Evolutionary conservation across 441 rosid species (phyloP), one percentile per base, ranked within the genome.

Genomic region (Erodium texanum): DNA sequence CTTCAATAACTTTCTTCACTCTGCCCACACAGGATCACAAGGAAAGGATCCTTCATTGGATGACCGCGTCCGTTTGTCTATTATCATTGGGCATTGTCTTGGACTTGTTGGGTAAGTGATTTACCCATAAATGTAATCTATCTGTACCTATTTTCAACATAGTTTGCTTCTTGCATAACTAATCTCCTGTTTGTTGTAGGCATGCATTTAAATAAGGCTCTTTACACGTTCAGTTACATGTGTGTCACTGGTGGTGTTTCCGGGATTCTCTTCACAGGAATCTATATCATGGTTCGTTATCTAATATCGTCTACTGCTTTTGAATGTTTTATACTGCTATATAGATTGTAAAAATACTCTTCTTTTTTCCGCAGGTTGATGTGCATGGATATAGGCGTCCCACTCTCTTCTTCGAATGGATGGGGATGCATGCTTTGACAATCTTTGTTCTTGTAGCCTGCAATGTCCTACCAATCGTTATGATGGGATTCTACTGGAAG

Each of bases 401-500:
- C 38, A 77, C 86, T 23, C 18, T 61, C 8, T 80, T 81, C 16
- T 76, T 88, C 15, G 89, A 89, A 76, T 92, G 96, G 96, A 85
- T 85, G 82, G 98, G 94, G 65, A 81, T 76, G 81, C 92, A 92
- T 59, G 89, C 98, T 1, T 73, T 89, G 82, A 68, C 75, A 59
- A 83, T 89, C 18, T 92, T 74, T 68, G 20, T 88, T 61, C 80
- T 92, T 62, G 77, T 79, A 1, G 91, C 96, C 19, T 81, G 89
- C 81, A 88, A 89, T 70, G 68, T 92, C 73, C 67, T 87, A 10
- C 89, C 90, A 1, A 66, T 89, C 63, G 38, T 88, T 72, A 68
- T 92, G 54, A 89, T 82, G 67, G 98, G 96, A 24, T 88, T 92
- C 77, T 92, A 89, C 66, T 89, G 91, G 98, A 82, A 69, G 78